phyloP scores from a whole-genome alignment of 495 filamentous ascomycete genomes.

The Aspergillus cristatus region DNA sequence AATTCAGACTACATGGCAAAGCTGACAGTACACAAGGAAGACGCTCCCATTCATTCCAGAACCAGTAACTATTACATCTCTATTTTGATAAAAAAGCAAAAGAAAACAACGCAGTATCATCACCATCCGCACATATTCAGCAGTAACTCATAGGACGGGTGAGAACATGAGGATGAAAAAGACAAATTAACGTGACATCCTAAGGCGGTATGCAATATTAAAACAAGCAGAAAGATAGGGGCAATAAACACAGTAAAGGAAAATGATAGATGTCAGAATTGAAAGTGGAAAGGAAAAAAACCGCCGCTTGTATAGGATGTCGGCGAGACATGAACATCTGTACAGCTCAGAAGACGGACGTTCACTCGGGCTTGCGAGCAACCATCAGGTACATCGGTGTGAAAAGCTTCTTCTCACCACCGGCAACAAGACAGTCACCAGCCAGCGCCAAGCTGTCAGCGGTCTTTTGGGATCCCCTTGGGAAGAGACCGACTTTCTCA shows the following conservation, averaged over 20 bases:
- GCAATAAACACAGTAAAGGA: conserved; percentile 1
- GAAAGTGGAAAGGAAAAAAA: conserved; percentile 5
- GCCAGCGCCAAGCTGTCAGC: conserved; percentile 78
- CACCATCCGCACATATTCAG: conserved; percentile 13
- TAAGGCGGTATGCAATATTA: conserved; percentile 15
- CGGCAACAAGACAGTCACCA: conserved; percentile 81
- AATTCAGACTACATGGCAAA: too few species aligned
- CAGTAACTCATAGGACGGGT: conserved; percentile 12
- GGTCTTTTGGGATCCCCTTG: conserved; percentile 86
- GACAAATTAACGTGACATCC: conserved; percentile 8
- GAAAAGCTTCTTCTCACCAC: conserved; percentile 87
- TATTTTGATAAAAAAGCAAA: background rate
- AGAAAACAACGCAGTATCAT: conserved; percentile 7
- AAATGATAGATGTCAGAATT: background rate
- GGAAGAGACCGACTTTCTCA: conserved; percentile 68
- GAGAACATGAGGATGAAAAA: conserved; percentile 6
- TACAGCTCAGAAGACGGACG: conserved; percentile 4
- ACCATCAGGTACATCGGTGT: conserved; percentile 99
- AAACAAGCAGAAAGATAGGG: conserved; percentile 5
- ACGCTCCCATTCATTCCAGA: conserved; percentile 1
- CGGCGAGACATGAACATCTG: conserved; percentile 4
- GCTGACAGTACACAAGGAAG: too few species aligned
- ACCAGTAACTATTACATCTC: conserved; percentile 1
- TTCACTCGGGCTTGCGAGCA: conserved; percentile 69
- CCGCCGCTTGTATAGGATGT: conserved; percentile 10